Evolutionary conservation across 164 flowering plant genomes (phyloP).

Genomic region (Hamamelis virginiana): DNA sequence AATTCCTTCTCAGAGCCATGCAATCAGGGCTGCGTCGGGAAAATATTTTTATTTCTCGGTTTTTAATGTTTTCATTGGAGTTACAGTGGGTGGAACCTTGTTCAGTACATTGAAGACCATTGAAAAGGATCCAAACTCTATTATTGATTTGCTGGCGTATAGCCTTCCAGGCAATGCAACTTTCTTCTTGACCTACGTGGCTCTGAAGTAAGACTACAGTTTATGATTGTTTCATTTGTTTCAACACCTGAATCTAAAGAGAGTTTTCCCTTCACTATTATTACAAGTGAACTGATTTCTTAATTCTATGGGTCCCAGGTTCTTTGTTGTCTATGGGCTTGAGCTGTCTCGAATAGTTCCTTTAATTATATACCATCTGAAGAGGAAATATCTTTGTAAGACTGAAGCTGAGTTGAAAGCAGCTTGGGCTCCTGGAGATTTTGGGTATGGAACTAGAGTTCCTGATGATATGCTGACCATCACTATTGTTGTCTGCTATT

Average conservation of each 20-base stretch:
- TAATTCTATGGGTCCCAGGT: constrained; percentile 42
- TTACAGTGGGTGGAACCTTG: constrained; percentile 73
- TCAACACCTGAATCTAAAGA: too few relatives aligned
- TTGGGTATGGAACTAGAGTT: constrained; percentile 70
- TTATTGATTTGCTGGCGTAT: constrained; percentile 43
- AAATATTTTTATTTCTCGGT: constrained; percentile 87
- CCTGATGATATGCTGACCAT: constrained; percentile 79
- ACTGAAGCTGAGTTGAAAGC: constrained; percentile 80
- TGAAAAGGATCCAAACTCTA: constrained; percentile 41
- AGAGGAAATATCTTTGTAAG: constrained; percentile 82
- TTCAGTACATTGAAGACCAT: constrained; percentile 54
- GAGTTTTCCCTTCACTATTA: neutral
- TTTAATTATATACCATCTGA: constrained; percentile 72
- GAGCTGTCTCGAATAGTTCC: constrained; percentile 88
- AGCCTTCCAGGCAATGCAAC: constrained; percentile 82
- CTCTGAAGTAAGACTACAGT: constrained; percentile 69
- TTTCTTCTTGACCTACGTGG: constrained; percentile 91
- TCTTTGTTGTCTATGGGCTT: constrained; percentile 93
- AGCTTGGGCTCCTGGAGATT: constrained; percentile 89
- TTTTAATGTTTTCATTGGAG: constrained; percentile 89
- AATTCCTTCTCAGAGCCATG: constrained; percentile 77
- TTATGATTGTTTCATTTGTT: neutral
- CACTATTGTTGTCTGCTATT: constrained; percentile 78
- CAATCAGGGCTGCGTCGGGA: constrained; percentile 82
- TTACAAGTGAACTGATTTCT: neutral